A percentile compares a stretch with the other conserved stretches of the same genome.
These are phyloP conservation scores for Aspergillus glaucus DNA, from an alignment of 2,329 filamentous ascomycete species.

Conservation along the genomic window DNA sequence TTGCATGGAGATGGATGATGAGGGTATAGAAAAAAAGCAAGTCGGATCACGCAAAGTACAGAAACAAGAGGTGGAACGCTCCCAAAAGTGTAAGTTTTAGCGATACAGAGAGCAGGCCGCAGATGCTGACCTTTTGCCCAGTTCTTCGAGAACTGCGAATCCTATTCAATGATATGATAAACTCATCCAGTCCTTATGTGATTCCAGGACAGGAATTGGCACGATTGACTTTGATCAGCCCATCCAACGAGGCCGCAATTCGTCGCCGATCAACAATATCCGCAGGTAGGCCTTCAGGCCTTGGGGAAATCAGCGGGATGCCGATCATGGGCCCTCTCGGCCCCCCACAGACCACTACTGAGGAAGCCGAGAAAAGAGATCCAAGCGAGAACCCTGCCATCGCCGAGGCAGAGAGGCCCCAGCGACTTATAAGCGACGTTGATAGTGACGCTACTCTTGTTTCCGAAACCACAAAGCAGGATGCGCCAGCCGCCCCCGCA, in stretches of 20 bases:
- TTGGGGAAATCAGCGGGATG: conserved; percentile 40
- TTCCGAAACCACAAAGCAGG: conserved; percentile 18
- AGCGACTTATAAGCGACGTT: conserved; percentile 23
- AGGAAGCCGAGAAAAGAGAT: conserved; percentile 13
- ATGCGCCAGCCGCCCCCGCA: conserved; percentile 11
- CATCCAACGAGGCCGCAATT: conserved; percentile 49
- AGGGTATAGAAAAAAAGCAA: conserved; percentile 58
- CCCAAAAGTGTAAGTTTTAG: conserved; percentile 65
- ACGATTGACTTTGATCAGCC: conserved; percentile 65
- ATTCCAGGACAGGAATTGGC: conserved; percentile 71
- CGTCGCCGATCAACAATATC: conserved; percentile 43
- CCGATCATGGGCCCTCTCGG: conserved; percentile 43
- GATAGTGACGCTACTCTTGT: conserved; percentile 34
- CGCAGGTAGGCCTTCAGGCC: conserved; percentile 19
- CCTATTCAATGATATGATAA: conserved; percentile 66
- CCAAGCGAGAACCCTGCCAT: conserved; percentile 7
- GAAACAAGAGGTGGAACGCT: conserved; percentile 50
- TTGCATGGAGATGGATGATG: conserved; percentile 61
- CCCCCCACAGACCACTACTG: conserved; percentile 25
- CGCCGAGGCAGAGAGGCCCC: conserved; percentile 12
- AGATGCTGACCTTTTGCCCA: conserved; percentile 32
- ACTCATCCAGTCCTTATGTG: conserved; percentile 55
- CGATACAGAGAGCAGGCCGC: not conserved
- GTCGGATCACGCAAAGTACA: conserved; percentile 68
- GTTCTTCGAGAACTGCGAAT: conserved; percentile 67